Conservation (phyloP, 23 red algal species). For the Gracilaria caudata region DNA sequence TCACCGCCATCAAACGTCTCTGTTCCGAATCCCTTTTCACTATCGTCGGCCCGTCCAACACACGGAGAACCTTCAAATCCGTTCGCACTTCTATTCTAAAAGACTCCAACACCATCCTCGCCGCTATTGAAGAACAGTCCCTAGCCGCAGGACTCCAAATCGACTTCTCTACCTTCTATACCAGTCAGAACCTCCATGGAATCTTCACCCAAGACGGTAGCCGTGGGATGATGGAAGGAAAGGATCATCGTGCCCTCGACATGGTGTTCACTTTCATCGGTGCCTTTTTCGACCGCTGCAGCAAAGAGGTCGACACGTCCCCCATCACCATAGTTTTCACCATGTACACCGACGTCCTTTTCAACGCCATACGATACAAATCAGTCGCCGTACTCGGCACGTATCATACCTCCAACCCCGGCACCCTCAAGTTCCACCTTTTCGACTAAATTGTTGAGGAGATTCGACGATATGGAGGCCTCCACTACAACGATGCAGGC, state of each 20-base stretch:
- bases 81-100: neutral
- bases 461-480: neutral
- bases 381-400: neutral
- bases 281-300: neutral
- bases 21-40: neutral
- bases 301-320: neutral
- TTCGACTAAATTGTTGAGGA: slow-evolving; percentile 12
- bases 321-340: slow-evolving; percentile 15
- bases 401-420: neutral
- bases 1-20: slow-evolving; percentile 5
- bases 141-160: neutral
- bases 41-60: neutral
- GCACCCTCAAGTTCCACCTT: slow-evolving; percentile 32
- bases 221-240: slow-evolving; percentile 10
- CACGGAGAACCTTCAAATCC: slow-evolving; percentile 5
- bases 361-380: neutral
- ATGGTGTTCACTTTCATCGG: slow-evolving; percentile 12
- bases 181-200: neutral
- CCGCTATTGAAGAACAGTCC: neutral
- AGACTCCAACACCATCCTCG: neutral
- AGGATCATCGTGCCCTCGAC: slow-evolving; percentile 40
- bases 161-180: slow-evolving; percentile 22
- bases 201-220: slow-evolving; percentile 15
- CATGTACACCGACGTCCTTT: slow-evolving; percentile 19
- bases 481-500: slow-evolving; percentile 23